phyloP scores from a whole-genome alignment of 2,329 filamentous ascomycete genomes.

The Venturia oleaginea region DNA sequence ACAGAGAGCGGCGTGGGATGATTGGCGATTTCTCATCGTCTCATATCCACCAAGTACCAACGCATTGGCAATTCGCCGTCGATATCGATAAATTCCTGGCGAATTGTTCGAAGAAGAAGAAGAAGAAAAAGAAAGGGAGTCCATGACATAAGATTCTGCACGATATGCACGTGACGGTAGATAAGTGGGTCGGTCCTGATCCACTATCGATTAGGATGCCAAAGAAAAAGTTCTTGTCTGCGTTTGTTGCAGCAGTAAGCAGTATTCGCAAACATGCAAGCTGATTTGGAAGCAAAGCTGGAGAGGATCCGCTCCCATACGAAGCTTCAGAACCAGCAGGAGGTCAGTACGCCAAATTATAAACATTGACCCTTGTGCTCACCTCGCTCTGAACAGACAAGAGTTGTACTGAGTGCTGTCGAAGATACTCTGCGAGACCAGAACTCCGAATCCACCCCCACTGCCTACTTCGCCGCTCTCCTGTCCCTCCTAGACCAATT shows the following conservation, averaged over 20 bases:
- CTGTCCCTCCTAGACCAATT: conserved; percentile 78
- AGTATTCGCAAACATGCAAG: conserved; percentile 3
- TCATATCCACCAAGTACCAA: too few relatives aligned
- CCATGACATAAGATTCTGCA: neutral
- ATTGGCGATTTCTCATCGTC: too few relatives aligned
- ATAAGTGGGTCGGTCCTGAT: neutral
- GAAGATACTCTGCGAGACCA: conserved; percentile 89
- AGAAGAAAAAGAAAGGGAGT: too few relatives aligned
- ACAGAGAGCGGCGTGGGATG: neutral
- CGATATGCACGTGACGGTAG: neutral
- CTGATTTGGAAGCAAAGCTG: conserved; percentile 73
- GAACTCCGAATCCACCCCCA: conserved; percentile 72
- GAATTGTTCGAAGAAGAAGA: too few relatives aligned
- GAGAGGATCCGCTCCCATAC: conserved; percentile 90
- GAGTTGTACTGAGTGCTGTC: conserved; percentile 79
- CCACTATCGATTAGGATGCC: neutral
- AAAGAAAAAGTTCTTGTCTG: neutral
- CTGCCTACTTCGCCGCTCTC: conserved; percentile 92
- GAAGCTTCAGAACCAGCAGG: conserved; percentile 89
- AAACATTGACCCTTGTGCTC: neutral
- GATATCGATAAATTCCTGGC: too few relatives aligned
- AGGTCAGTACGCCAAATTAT: conserved; percentile 46
- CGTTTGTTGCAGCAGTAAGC: neutral
- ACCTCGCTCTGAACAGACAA: conserved; percentile 50
- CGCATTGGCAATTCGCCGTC: too few relatives aligned